These are phyloP conservation scores for Theileria orientalis DNA, from an alignment of 169 alveolate species.

Conservation along the genomic window DNA sequence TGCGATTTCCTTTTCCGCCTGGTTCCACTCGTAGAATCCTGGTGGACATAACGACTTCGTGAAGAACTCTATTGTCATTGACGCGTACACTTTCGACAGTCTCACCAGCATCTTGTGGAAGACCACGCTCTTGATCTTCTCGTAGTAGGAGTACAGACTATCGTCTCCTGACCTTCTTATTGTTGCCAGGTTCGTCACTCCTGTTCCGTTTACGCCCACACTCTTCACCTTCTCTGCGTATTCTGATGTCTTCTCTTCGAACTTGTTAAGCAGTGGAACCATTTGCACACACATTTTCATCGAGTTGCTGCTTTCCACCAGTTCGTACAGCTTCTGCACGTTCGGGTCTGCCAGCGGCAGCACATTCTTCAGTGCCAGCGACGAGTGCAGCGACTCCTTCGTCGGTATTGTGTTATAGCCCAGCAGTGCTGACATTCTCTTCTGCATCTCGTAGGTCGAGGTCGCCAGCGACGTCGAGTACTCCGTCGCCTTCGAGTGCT, in stretches of 20 bases:
- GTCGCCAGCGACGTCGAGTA: conserved; percentile 44
- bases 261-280: conserved; percentile 49
- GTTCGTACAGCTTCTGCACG: conserved; percentile 73
- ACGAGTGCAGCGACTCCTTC: conserved; percentile 79
- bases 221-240: neutral
- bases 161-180: conserved; percentile 14
- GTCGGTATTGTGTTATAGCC: conserved; percentile 84
- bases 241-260: neutral
- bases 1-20: conserved; percentile 80
- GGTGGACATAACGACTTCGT: conserved; percentile 80
- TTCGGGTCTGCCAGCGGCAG: conserved; percentile 73
- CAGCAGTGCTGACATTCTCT: conserved; percentile 78
- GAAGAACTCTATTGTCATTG: conserved; percentile 82
- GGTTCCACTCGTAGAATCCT: conserved; percentile 82
- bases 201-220: conserved; percentile 1
- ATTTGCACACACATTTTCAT: conserved; percentile 70
- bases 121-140: conserved; percentile 81
- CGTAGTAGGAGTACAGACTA: conserved; percentile 65
- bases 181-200: conserved; percentile 6
- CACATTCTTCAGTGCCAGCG: conserved; percentile 75
- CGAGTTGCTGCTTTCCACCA: conserved; percentile 78
- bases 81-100: conserved; percentile 80
- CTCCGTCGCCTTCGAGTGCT: conserved; percentile 54
- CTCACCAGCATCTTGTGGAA: conserved; percentile 79
- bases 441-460: conserved; percentile 77